phyloP scores from a whole-genome alignment of 805 yeast genomes.

The Schizosaccharomyces pombe region ASM294v3 CU329670.1:3861001-3861500 shows the following conservation, averaged over 20 bases:
- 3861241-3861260: conserved; percentile 38
- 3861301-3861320: conserved; percentile 6
- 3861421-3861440: neutral
- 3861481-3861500: neutral
- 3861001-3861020: neutral
- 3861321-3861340: neutral
- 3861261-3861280: conserved; percentile 44
- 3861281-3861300: conserved; percentile 39
- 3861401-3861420: neutral
- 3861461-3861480: neutral
- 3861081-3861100: conserved; percentile 31
- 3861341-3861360: neutral
- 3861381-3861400: neutral
- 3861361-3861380: neutral
- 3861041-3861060: conserved; percentile 24
- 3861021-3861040: neutral
- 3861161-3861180: conserved; percentile 19
- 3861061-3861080: conserved; percentile 40
- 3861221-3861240: conserved; percentile 42
- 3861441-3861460: neutral
- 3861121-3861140: conserved; percentile 57
- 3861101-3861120: conserved; percentile 43
- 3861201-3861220: conserved; percentile 42
- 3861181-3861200: conserved; percentile 10
- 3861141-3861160: conserved; percentile 33